Conservation (phyloP, 352 stramenopile genomes). For the Phytophthora citrophthora region DNA sequence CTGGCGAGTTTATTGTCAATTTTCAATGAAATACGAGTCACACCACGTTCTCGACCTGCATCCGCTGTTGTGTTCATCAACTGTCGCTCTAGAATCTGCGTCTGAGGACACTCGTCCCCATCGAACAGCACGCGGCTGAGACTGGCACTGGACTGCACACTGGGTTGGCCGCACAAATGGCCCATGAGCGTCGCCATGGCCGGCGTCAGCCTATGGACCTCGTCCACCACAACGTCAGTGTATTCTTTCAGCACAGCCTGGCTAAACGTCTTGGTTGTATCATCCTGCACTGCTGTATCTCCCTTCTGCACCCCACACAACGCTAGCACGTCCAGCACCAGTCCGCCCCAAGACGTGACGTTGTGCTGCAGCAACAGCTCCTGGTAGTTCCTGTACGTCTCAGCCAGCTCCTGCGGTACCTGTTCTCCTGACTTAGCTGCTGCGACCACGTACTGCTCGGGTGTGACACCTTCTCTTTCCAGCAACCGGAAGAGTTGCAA, state of each 20-base stretch:
- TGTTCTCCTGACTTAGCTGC: slow-evolving; percentile 24
- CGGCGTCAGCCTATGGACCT: slow-evolving; percentile 70
- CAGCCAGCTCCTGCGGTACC: slow-evolving; percentile 38
- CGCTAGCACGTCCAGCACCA: slow-evolving; percentile 62
- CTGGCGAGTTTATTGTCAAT: neutral
- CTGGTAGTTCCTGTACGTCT: slow-evolving; percentile 60
- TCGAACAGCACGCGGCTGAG: slow-evolving; percentile 56
- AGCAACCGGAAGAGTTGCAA: slow-evolving; percentile 77
- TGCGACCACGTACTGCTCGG: slow-evolving; percentile 40
- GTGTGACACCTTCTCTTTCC: slow-evolving; percentile 59
- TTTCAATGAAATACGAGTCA: slow-evolving; percentile 12
- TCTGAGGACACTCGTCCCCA: slow-evolving; percentile 37
- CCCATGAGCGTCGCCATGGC: slow-evolving; percentile 64
- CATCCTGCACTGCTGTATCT: neutral
- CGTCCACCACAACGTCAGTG: slow-evolving; percentile 76
- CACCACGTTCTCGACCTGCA: neutral
- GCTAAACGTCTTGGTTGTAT: slow-evolving; percentile 37
- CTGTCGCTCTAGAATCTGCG: slow-evolving; percentile 44
- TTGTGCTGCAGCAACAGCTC: slow-evolving; percentile 58
- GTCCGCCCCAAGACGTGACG: slow-evolving; percentile 70
- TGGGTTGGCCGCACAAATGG: slow-evolving; percentile 42
- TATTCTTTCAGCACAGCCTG: slow-evolving; percentile 45
- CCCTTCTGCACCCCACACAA: slow-evolving; percentile 21
- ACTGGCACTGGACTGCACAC: slow-evolving; percentile 58
- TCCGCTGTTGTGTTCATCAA: slow-evolving; percentile 21